Percentiles rank a stretch among this genome's conserved stretches.
Evolutionary conservation across 2,329 filamentous ascomycete genomes (phyloP).

Genomic region (Apiospora phragmitis): DNA sequence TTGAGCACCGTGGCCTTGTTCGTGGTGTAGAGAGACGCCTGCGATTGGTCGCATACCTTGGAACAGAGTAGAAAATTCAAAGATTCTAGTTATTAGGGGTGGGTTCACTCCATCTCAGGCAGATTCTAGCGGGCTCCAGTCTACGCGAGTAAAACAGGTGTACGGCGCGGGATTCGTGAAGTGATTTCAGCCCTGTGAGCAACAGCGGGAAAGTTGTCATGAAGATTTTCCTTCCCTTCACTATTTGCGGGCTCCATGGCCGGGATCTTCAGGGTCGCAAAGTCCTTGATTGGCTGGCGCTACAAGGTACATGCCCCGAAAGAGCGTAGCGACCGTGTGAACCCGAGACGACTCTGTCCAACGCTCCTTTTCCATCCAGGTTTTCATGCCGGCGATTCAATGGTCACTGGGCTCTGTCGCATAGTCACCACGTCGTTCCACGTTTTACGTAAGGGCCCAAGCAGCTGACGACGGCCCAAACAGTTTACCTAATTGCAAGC

Average conservation of each 20-base stretch:
- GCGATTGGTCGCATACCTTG: neutral
- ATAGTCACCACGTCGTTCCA: conserved; percentile 1
- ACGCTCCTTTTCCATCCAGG: neutral
- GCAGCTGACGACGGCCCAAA: neutral
- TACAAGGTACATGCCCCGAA: neutral
- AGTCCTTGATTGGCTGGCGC: neutral
- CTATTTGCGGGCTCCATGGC: neutral
- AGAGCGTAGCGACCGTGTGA: neutral
- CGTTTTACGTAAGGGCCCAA: neutral
- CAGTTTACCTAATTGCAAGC: neutral
- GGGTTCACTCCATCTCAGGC: neutral
- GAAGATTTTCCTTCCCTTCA: neutral
- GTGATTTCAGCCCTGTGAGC: neutral
- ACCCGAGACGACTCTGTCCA: neutral
- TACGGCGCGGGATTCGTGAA: neutral
- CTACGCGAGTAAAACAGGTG: neutral
- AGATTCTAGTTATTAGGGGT: neutral
- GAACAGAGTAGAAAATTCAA: neutral
- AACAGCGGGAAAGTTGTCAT: neutral
- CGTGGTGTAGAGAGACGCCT: neutral
- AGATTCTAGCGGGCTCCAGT: neutral
- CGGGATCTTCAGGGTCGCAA: neutral
- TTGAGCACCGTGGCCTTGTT: neutral
- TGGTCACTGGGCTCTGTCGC: neutral
- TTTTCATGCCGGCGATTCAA: neutral